Evolutionary conservation across 257 asterid species (phyloP).

Genomic region (Petunia secreta): DNA sequence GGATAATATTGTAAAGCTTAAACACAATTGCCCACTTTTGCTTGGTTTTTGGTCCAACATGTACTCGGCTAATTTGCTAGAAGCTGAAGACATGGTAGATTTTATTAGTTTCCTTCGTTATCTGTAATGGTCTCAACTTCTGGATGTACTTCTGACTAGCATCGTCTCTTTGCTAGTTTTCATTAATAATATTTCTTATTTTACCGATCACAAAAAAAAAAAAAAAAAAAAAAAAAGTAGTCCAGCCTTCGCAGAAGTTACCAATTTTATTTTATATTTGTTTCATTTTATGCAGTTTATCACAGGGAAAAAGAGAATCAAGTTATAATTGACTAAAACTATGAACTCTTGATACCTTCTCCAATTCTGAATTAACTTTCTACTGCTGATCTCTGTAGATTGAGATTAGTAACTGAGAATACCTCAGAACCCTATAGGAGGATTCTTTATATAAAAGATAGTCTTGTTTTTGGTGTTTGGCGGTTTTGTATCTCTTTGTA

Average conservation of each 20-base stretch:
- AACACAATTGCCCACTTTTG: too few relatives aligned
- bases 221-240: not conserved
- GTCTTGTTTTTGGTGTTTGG: not conserved
- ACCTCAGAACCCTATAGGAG: not conserved
- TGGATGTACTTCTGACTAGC: too few relatives aligned
- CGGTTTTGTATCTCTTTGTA: not conserved
- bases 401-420: not conserved
- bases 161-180: too few relatives aligned
- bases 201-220: too few relatives aligned
- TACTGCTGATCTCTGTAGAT: constrained; percentile 12
- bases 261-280: not conserved
- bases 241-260: not conserved
- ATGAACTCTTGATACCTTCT: not conserved
- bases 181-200: too few relatives aligned
- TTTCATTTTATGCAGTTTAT: not conserved
- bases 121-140: too few relatives aligned
- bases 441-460: not conserved
- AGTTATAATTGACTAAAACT: not conserved
- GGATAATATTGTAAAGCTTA: too few relatives aligned
- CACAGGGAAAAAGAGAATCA: constrained; percentile 4
- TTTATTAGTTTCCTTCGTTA: too few relatives aligned
- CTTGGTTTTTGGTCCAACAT: too few relatives aligned
- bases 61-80: too few relatives aligned
- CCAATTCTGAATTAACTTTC: not conserved
- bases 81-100: too few relatives aligned